Percentiles rank a stretch among this genome's conserved stretches.
Evolutionary conservation across 2,329 filamentous ascomycete genomes (phyloP).

Genomic region (Ramichloridium luteum): DNA sequence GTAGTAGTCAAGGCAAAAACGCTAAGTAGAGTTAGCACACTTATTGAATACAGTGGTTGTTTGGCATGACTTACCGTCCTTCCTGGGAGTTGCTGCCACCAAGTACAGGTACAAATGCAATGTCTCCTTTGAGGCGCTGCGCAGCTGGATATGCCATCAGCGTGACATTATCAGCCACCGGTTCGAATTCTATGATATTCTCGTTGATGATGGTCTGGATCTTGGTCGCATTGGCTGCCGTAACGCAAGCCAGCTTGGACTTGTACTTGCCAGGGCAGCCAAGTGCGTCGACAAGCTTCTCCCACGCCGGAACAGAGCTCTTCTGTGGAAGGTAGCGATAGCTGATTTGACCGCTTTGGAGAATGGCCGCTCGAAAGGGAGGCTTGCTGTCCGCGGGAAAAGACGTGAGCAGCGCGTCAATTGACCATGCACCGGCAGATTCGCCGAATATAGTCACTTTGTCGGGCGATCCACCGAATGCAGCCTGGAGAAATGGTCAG

Average conservation of each 20-base stretch:
- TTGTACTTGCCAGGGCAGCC: slow-evolving; percentile 18
- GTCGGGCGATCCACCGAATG: slow-evolving; percentile 27
- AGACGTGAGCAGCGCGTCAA: slow-evolving; percentile 24
- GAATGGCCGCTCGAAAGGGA: slow-evolving; percentile 26
- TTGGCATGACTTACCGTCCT: slow-evolving; percentile 20
- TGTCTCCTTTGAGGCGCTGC: slow-evolving; percentile 18
- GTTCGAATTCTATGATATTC: slow-evolving; percentile 21
- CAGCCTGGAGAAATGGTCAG: too few relatives aligned
- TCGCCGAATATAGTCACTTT: slow-evolving; percentile 28
- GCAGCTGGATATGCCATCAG: slow-evolving; percentile 19
- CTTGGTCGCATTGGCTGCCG: slow-evolving; percentile 19
- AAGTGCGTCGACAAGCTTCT: slow-evolving; percentile 16
- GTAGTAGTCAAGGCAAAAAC: background rate
- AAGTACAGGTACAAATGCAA: slow-evolving; percentile 25
- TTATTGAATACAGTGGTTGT: too few relatives aligned
- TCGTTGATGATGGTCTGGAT: slow-evolving; percentile 24
- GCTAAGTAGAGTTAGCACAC: too few relatives aligned
- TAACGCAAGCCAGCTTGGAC: slow-evolving; percentile 21
- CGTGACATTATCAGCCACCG: slow-evolving; percentile 24
- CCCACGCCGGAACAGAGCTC: slow-evolving; percentile 15
- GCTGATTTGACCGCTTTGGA: slow-evolving; percentile 22
- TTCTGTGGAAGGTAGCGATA: slow-evolving; percentile 13
- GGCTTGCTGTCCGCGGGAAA: slow-evolving; percentile 16
- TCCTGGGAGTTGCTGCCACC: slow-evolving; percentile 26
- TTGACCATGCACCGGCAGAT: slow-evolving; percentile 22